Conservation (phyloP, 2,329 filamentous ascomycete genomes). For the Pestalotiopsis sp. region DNA sequence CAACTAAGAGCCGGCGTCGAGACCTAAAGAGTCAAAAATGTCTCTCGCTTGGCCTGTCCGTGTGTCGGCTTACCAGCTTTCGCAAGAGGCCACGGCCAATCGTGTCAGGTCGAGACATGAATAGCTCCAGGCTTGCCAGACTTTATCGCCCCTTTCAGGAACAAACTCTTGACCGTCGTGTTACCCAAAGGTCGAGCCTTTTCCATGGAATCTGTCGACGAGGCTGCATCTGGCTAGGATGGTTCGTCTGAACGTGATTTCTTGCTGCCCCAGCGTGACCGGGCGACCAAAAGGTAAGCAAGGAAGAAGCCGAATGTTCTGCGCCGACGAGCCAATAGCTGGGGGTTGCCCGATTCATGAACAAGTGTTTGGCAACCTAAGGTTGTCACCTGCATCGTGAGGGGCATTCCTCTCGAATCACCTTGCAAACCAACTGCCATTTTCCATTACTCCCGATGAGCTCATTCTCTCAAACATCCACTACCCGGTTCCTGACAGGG, state of each 20-base stretch:
- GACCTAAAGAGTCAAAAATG: neutral
- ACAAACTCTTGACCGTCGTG: neutral
- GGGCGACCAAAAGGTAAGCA: neutral
- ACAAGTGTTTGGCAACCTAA: neutral
- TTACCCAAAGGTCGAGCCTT: neutral
- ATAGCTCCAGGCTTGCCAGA: neutral
- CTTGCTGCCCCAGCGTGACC: neutral
- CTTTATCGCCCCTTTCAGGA: neutral
- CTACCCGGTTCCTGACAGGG: neutral
- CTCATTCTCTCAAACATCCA: neutral
- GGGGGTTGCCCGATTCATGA: neutral
- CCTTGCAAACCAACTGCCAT: neutral
- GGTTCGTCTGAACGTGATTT: neutral
- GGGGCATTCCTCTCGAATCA: neutral
- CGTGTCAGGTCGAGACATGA: neutral
- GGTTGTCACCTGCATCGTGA: constrained; percentile 6
- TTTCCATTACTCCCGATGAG: neutral
- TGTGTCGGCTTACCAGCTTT: neutral
- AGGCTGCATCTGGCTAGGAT: neutral
- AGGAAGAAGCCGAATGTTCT: constrained; percentile 1
- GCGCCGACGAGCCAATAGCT: constrained; percentile 1
- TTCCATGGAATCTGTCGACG: neutral
- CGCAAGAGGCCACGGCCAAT: neutral
- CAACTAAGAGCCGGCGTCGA: neutral
- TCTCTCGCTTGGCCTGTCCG: neutral